phyloP scores from a whole-genome alignment of 148 eudicot species.

The Selenicereus undatus region DNA sequence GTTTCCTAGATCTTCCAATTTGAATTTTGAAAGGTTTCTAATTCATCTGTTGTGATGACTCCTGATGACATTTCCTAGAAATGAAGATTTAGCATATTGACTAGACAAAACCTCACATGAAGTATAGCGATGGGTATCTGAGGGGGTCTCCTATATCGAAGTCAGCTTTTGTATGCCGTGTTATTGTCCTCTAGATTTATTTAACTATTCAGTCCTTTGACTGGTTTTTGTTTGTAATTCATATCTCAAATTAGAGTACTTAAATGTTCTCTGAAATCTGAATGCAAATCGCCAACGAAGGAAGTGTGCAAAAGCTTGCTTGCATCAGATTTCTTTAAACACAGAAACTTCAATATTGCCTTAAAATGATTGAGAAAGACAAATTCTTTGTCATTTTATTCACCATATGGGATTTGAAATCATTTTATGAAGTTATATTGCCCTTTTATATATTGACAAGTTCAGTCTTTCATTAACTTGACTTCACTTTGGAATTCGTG shows the following conservation, averaged over 20 bases:
- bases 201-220: background rate
- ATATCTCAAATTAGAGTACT: background rate
- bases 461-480: background rate
- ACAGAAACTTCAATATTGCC: background rate
- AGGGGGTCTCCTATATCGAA: background rate
- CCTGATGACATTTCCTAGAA: background rate
- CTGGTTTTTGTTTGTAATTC: background rate
- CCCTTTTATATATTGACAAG: background rate
- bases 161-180: background rate
- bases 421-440: background rate
- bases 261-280: background rate
- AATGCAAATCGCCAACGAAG: background rate
- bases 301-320: background rate
- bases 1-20: background rate
- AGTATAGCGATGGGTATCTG: background rate
- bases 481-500: constrained; percentile 8
- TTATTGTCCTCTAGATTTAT: background rate
- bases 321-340: background rate
- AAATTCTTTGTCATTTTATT: background rate
- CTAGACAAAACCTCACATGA: background rate
- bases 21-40: background rate
- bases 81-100: background rate
- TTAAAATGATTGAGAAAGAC: background rate
- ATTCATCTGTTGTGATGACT: background rate
- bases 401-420: background rate